Evolutionary conservation across 202 grass and related monocot genomes (phyloP).

Genomic region (Carex sylvatica): DNA sequence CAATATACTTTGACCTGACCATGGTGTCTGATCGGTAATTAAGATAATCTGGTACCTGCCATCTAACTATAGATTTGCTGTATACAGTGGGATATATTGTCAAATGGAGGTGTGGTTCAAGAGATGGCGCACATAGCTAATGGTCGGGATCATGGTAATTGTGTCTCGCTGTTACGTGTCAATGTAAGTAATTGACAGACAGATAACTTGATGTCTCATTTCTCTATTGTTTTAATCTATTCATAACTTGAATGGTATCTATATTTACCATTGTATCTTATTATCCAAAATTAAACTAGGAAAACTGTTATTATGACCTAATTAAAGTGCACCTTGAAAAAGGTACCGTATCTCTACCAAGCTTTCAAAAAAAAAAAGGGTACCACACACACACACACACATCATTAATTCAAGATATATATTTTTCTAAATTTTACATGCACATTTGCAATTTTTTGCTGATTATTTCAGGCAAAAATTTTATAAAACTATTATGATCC

Average conservation of each 20-base stretch:
- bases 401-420: not conserved
- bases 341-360: too few species aligned
- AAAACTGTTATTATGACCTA: not conserved
- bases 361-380: too few species aligned
- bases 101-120: conserved; percentile 73
- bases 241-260: not conserved
- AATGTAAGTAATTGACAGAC: conserved; percentile 43
- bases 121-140: conserved; percentile 94
- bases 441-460: not conserved
- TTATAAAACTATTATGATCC: not conserved
- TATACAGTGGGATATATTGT: conserved; percentile 80
- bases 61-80: not conserved
- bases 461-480: not conserved
- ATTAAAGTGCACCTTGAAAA: not conserved
- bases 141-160: conserved; percentile 77
- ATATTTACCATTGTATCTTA: not conserved
- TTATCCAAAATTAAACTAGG: not conserved
- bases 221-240: not conserved
- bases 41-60: not conserved
- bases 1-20: not conserved
- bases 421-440: not conserved
- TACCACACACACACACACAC: too few species aligned
- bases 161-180: conserved; percentile 79
- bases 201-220: not conserved
- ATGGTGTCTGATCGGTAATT: not conserved